Evolutionary conservation across 192 early-diverging fungal species (phyloP).

Genomic region (Entophlyctis helioformis): DNA sequence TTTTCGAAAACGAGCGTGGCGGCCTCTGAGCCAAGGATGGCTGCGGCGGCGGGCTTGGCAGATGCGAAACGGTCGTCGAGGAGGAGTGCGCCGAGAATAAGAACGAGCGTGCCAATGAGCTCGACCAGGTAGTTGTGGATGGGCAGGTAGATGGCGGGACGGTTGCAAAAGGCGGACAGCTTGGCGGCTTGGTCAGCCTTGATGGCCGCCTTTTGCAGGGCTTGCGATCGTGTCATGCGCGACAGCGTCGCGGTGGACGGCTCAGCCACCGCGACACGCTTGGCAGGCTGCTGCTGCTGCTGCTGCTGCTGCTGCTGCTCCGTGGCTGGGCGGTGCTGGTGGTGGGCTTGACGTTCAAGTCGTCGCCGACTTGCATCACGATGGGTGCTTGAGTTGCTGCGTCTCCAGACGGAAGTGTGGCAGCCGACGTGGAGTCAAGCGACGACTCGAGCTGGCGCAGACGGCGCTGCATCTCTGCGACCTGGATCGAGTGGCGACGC

Average conservation of each 20-base stretch:
- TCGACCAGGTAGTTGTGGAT: conserved; percentile 16
- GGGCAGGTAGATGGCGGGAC: conserved; percentile 13
- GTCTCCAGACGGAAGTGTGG: too few species aligned
- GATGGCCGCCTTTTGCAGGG: conserved; percentile 6
- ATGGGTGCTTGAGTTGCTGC: too few species aligned
- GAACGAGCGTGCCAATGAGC: conserved; percentile 3
- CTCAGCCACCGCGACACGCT: too few species aligned
- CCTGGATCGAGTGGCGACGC: conserved; percentile 10
- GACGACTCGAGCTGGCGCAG: conserved; percentile 7
- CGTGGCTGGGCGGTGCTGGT: too few species aligned
- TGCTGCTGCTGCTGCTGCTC: too few species aligned
- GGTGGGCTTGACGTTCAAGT: too few species aligned
- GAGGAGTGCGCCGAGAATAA: conserved; percentile 8
- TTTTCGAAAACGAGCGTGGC: not conserved
- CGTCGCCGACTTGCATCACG: too few species aligned
- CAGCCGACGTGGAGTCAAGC: too few species aligned
- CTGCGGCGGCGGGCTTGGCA: conserved; percentile 1
- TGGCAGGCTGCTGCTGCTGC: too few species aligned
- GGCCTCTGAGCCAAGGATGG: not conserved
- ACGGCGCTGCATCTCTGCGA: conserved; percentile 13
- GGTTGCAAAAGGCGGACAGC: conserved; percentile 10
- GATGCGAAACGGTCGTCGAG: not conserved
- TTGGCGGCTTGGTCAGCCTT: conserved; percentile 17
- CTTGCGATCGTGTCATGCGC: conserved; percentile 1
- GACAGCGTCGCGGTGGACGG: not conserved